These are phyloP conservation scores for Tetraselmis striata DNA, from an alignment of 139 green algal genomes.

Conservation along the genomic window DNA sequence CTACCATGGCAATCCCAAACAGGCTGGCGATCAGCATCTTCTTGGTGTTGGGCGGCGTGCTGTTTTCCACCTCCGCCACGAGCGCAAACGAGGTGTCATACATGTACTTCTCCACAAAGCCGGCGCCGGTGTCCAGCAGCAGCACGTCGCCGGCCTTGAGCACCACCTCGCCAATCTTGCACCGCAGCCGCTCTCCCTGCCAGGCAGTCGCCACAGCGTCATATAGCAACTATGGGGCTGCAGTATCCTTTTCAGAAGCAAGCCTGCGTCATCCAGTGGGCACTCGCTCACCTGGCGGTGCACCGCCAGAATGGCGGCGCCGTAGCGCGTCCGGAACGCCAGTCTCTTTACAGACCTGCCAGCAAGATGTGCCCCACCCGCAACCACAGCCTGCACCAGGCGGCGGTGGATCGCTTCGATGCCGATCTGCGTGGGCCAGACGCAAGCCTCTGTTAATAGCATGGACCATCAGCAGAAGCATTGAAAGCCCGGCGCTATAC, in stretches of 20 bases:
- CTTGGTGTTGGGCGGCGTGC: conserved; percentile 35
- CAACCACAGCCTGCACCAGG: conserved; percentile 14
- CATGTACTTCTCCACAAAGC: conserved; percentile 40
- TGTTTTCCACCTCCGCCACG: conserved; percentile 45
- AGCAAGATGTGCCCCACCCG: not conserved
- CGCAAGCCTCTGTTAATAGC: too few species aligned
- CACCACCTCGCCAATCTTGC: conserved; percentile 44
- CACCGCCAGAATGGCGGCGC: not conserved
- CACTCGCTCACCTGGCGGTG: too few species aligned
- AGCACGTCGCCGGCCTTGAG: conserved; percentile 48
- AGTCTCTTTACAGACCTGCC: not conserved
- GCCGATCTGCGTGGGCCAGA: too few species aligned
- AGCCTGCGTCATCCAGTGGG: too few species aligned
- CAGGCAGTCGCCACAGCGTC: not conserved
- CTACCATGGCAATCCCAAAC: conserved; percentile 41
- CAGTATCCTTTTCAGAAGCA: too few species aligned
- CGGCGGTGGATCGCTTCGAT: conserved; percentile 2
- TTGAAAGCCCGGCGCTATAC: too few species aligned
- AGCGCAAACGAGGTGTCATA: conserved; percentile 46
- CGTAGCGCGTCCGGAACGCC: conserved; percentile 1
- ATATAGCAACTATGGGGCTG: conserved; percentile 1
- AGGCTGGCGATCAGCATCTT: conserved; percentile 29
- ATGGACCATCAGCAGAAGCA: too few species aligned
- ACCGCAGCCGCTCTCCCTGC: conserved; percentile 25
- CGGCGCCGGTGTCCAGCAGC: conserved; percentile 43